Evolutionary conservation across 169 alveolate species (phyloP), one percentile per base, ranked within the genome.

Genomic region (Plasmodium billcollinsi): DNA sequence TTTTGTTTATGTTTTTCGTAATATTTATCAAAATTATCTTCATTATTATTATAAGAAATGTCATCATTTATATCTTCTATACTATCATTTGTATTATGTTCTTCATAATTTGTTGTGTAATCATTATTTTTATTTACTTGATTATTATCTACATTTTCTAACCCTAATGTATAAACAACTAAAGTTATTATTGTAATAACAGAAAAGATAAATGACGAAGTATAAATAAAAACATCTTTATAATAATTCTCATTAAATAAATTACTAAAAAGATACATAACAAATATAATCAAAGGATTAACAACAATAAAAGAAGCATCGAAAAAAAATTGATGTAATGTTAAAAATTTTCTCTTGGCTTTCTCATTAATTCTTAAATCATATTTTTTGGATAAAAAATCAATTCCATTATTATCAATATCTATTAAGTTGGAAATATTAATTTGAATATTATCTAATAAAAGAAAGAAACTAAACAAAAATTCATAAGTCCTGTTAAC

Each of bases 381-480:
- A 67, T 67, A 80, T 58, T 69, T 80, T 50, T 69, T 66, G 8
- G 83, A 66, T 2, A 80, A 33, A 66, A 69, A 80, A 43, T 80
- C 90, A n/a, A 80, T 67, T 20, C 90, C 90, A 49, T 80, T 80
- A 54, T 80, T 80, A 18, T 80, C 90, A 9, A 80, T 80, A 49
- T 80, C 90, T 7, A 80, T 43, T 12, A 80, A 11, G 12, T 70
- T 80, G 1, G 90, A 80, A 18, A 80, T 54, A 21, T 80, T 80
- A 0, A 80, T 54, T 39, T 70, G 83, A 4, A 80, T 61, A 69
- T 67, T 56, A 43, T 80, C 90, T 12, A 80, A 1, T 26, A 80
- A 9, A n/a, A 80, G 47, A 2, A 80, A 61, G 15, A 80, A 15
- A 1, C 52, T 20, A 56, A 80, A 69, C 0, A 69, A 8, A 14